These are phyloP conservation scores for Monilinia fructicola DNA, from an alignment of 2,329 filamentous ascomycete species.

Conservation along the genomic window DNA sequence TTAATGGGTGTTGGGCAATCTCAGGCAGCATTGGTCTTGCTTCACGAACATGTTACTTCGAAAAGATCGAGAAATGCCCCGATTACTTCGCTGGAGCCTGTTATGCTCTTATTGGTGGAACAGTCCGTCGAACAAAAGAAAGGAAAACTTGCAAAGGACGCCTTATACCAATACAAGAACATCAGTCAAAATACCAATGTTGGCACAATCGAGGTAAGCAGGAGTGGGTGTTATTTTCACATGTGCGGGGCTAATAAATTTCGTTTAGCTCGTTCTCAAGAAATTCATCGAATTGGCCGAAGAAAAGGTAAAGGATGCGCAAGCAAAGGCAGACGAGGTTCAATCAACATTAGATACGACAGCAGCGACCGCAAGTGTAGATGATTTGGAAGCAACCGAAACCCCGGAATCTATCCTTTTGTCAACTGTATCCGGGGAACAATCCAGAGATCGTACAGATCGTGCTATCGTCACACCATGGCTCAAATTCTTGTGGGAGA, in stretches of 20 bases:
- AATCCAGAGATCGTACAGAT: conserved; percentile 95
- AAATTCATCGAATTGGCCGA: conserved; percentile 97
- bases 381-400: conserved; percentile 95
- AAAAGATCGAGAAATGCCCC: conserved; percentile 97
- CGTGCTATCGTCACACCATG: conserved; percentile 97
- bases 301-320: conserved; percentile 91
- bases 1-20: conserved; percentile 97
- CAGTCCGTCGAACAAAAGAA: conserved; percentile 96
- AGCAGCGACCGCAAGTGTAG: conserved; percentile 71
- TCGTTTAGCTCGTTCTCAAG: conserved; percentile 76
- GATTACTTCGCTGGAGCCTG: conserved; percentile 92
- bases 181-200: conserved; percentile 99
- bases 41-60: conserved; percentile 98
- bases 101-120: conserved; percentile 97
- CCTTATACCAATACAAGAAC: conserved; percentile 99
- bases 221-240: background rate
- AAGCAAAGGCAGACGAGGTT: conserved; percentile 93
- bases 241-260: conserved; percentile 20
- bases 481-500: conserved; percentile 99
- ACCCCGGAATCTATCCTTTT: conserved; percentile 97
- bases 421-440: conserved; percentile 95
- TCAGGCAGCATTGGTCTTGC: conserved; percentile 85
- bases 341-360: conserved; percentile 82
- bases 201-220: conserved; percentile 83
- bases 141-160: conserved; percentile 97